Evolutionary conservation across 352 stramenopile genomes (phyloP).

Genomic region (Globisporangium nunn): DNA sequence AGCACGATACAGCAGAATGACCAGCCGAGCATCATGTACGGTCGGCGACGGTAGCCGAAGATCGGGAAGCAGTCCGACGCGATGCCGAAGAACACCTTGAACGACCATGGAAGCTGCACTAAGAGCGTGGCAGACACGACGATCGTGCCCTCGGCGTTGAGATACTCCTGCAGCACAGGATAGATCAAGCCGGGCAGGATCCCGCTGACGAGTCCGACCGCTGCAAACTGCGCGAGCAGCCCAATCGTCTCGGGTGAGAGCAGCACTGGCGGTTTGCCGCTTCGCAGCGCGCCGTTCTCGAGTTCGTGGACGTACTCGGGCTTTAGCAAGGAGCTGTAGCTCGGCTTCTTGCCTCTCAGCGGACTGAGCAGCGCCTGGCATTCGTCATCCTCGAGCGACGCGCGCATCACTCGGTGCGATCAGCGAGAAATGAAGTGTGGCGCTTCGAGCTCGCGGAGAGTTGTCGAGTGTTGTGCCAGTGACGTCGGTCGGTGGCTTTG

Average conservation of each 20-base stretch:
- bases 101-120: conserved; percentile 50
- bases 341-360: background rate
- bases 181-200: conserved; percentile 43
- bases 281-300: conserved; percentile 25
- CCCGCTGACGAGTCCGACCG: conserved; percentile 42
- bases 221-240: conserved; percentile 44
- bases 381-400: conserved; percentile 5
- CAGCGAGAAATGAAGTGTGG: conserved; percentile 1
- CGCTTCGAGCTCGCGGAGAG: background rate
- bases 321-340: background rate
- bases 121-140: conserved; percentile 38
- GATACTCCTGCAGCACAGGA: conserved; percentile 44
- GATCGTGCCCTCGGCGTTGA: conserved; percentile 49
- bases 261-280: conserved; percentile 18
- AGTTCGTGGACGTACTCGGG: conserved; percentile 5
- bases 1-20: conserved; percentile 36
- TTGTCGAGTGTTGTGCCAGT: background rate
- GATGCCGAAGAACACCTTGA: conserved; percentile 52
- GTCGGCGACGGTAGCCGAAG: conserved; percentile 36
- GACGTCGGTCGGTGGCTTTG: background rate
- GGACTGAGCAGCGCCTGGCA: conserved; percentile 7
- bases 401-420: conserved; percentile 1
- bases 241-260: conserved; percentile 14
- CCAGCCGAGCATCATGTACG: conserved; percentile 64
- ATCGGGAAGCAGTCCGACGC: conserved; percentile 64